phyloP scores from a whole-genome alignment of 257 asterid species.

The Solanum arcanum region DNA sequence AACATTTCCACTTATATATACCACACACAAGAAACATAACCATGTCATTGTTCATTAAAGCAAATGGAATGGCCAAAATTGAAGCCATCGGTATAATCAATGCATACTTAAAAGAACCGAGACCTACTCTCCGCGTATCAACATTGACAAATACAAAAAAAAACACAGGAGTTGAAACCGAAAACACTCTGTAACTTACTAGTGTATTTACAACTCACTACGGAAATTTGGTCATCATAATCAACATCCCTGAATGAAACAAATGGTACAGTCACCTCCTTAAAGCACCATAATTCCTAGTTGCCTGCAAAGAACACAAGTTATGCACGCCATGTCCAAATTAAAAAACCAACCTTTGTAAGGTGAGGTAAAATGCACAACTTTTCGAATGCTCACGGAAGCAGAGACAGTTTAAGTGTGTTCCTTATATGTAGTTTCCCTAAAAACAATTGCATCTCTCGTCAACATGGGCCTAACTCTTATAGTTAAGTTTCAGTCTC shows the following conservation, averaged over 20 bases:
- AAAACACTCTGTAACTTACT: background rate
- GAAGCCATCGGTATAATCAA: background rate
- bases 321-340: background rate
- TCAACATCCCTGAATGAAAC: background rate
- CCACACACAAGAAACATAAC: background rate
- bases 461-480: too few relatives aligned
- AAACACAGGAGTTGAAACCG: background rate
- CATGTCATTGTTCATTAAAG: background rate
- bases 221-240: background rate
- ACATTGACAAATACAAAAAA: background rate
- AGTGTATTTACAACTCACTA: background rate
- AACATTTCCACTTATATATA: background rate
- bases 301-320: background rate
- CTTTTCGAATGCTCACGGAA: background rate
- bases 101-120: background rate
- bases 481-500: background rate
- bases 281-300: constrained; percentile 1
- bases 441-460: too few relatives aligned
- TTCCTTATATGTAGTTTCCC: background rate
- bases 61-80: background rate
- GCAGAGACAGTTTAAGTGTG: background rate
- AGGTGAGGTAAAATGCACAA: background rate
- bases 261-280: background rate
- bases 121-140: background rate
- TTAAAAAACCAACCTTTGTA: background rate